Evolutionary conservation across 257 asterid genomes (phyloP), one percentile per base, ranked within the genome.

Genomic region (Solanum corneliomulleri): DNA sequence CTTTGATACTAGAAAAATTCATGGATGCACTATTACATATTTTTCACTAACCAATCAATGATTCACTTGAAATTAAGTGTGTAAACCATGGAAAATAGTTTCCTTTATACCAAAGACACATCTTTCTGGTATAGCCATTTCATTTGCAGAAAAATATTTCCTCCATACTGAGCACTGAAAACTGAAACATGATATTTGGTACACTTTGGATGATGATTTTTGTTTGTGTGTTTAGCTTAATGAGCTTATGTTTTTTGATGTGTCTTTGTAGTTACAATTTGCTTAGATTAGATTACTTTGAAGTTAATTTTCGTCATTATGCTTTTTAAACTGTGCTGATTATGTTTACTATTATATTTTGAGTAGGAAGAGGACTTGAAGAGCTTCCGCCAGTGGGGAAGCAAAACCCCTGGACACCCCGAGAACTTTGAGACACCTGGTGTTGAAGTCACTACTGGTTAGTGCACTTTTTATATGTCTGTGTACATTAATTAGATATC

Each of bases 341-440:
- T n/a, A 60, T 81, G 42, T 16, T 31, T 49, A 10, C 29, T 29
- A 3, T 49, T 80, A 5, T 49, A 70, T 71, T 90, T 52, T 87
- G 69, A 27, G 58, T 87, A 95, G 98, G 96, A 93, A 91, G 98
- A 94, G 83, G 98, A 95, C 87, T 90, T 95, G 94, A 94, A 92
- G 93, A 86, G 82, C 76, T 95, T 95, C 91, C 94, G 98, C 45
- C 98, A 95, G 85, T 93, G 97, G 98, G 98, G 92, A 90, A 94
- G 98, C 95, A 89, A 71, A 84, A 93, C 98, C 41, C 98, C 98
- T 35, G 98, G 98, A 72, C 98, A 95, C 90, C 98, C 98, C 4
- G 98, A 95, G 91, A 93, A 95, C 89, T 93, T 94, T 77, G 98
- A 94, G 92, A 95, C 98, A 5, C 96, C 96, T n/a, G 98, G 98